Conservation (phyloP, 2,329 filamentous ascomycete species). For the Penicillium brevicompactum region DNA sequence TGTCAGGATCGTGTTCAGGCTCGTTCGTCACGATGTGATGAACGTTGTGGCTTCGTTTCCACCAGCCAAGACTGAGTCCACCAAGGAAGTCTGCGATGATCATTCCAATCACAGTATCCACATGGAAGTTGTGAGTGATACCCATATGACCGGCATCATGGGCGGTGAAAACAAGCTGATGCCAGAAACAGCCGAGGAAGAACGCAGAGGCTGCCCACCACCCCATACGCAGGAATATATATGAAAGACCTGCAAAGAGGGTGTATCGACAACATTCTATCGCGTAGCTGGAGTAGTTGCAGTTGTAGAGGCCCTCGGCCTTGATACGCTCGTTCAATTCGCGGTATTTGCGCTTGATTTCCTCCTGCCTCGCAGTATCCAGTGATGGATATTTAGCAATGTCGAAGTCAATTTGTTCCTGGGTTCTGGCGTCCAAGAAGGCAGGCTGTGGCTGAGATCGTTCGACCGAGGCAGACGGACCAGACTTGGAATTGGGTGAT, state of each 20-base stretch:
- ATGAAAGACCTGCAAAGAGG: constrained; percentile 63
- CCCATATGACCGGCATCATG: constrained; percentile 98
- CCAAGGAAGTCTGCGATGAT: constrained; percentile 87
- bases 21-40: constrained; percentile 96
- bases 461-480: constrained; percentile 26
- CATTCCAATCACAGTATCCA: constrained; percentile 84
- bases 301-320: constrained; percentile 77
- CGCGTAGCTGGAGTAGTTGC: constrained; percentile 79
- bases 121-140: constrained; percentile 86
- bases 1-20: constrained; percentile 94
- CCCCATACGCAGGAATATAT: constrained; percentile 61
- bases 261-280: constrained; percentile 74
- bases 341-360: constrained; percentile 81
- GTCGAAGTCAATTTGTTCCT: constrained; percentile 74
- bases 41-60: constrained; percentile 95
- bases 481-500: constrained; percentile 27
- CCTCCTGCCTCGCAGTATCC: constrained; percentile 71
- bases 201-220: constrained; percentile 72
- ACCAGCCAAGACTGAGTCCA: constrained; percentile 91
- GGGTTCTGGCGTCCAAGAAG: constrained; percentile 72
- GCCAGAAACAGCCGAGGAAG: constrained; percentile 84
- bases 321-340: constrained; percentile 70
- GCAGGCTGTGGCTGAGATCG: constrained; percentile 51
- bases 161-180: constrained; percentile 89
- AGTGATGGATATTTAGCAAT: constrained; percentile 77